These are phyloP conservation scores for Coemansia furcata DNA, from an alignment of 192 early-diverging fungal species.

Conservation along the genomic window DNA sequence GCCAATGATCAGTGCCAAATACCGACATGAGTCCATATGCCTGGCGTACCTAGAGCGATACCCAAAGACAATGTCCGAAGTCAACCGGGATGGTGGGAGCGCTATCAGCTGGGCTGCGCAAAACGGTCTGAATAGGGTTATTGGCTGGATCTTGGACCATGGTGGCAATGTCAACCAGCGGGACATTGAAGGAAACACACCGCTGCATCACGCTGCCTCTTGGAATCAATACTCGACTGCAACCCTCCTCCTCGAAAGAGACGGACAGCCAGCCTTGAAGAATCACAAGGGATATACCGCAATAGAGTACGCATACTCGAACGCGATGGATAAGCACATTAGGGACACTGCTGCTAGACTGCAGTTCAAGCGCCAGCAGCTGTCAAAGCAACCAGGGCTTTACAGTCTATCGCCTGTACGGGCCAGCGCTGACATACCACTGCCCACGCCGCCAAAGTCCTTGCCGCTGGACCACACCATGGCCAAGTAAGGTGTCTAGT, in stretches of 20 bases:
- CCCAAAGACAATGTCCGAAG: constrained; percentile 45
- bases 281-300: constrained; percentile 53
- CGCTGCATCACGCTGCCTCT: constrained; percentile 45
- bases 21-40: constrained; percentile 41
- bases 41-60: constrained; percentile 34
- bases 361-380: constrained; percentile 35
- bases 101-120: constrained; percentile 47
- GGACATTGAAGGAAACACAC: constrained; percentile 51
- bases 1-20: constrained; percentile 48
- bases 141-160: constrained; percentile 41
- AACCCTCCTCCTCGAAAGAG: constrained; percentile 33
- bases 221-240: constrained; percentile 46
- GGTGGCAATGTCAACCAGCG: constrained; percentile 49
- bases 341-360: constrained; percentile 17
- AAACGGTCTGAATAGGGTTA: constrained; percentile 43
- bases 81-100: constrained; percentile 45
- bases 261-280: constrained; percentile 31
- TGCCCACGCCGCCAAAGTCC: constrained; percentile 11
- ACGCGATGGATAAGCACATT: constrained; percentile 43
- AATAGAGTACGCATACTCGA: constrained; percentile 44
- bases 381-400: constrained; percentile 13
- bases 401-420: constrained; percentile 16
- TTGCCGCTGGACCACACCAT: constrained; percentile 13
- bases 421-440: constrained; percentile 18
- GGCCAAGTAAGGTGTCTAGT: not conserved